A percentile compares a stretch with the other conserved stretches of the same genome.
Conservation (phyloP, 2,329 filamentous ascomycete species). For the Pestalotiopsis fici region DNA sequence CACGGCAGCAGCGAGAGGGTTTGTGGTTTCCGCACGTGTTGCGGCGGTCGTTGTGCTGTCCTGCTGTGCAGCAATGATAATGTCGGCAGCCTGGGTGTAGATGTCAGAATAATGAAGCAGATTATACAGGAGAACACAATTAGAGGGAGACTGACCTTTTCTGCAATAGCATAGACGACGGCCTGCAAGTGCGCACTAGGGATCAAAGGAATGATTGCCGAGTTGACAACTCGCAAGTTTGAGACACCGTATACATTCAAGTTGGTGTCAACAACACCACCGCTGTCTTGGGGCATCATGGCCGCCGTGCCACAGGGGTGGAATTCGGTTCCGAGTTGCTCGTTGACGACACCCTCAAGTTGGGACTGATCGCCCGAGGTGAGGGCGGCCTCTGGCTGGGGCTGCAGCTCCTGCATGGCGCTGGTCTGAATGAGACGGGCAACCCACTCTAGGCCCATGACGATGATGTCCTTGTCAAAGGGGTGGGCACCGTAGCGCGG, state of each 20-base stretch:
- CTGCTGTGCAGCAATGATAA: not conserved
- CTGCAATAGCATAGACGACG: slow-evolving; percentile 13
- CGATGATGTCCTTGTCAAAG: slow-evolving; percentile 34
- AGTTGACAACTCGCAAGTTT: slow-evolving; percentile 15
- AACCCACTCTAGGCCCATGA: slow-evolving; percentile 17
- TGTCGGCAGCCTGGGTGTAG: not conserved
- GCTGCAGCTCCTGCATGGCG: not conserved
- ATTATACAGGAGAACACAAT: not conserved
- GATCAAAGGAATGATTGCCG: slow-evolving; percentile 13
- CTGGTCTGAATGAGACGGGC: slow-evolving; percentile 4
- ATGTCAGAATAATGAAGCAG: not conserved
- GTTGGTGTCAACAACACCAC: slow-evolving; percentile 42
- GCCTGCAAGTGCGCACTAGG: slow-evolving; percentile 8
- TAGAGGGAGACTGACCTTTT: slow-evolving; percentile 13
- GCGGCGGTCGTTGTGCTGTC: not conserved
- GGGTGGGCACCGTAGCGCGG: slow-evolving; percentile 39
- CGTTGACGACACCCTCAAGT: slow-evolving; percentile 26
- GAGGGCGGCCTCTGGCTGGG: not conserved
- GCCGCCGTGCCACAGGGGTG: slow-evolving; percentile 26
- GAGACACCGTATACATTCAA: slow-evolving; percentile 18
- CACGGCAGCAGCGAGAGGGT: not conserved
- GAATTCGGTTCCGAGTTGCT: slow-evolving; percentile 14
- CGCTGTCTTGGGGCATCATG: slow-evolving; percentile 42
- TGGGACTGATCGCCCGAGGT: slow-evolving; percentile 15
- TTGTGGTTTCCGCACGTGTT: not conserved